Base-by-base conservation (phyloP, 768 basidiomycete species). In the Sutorius australiensis region DNA sequence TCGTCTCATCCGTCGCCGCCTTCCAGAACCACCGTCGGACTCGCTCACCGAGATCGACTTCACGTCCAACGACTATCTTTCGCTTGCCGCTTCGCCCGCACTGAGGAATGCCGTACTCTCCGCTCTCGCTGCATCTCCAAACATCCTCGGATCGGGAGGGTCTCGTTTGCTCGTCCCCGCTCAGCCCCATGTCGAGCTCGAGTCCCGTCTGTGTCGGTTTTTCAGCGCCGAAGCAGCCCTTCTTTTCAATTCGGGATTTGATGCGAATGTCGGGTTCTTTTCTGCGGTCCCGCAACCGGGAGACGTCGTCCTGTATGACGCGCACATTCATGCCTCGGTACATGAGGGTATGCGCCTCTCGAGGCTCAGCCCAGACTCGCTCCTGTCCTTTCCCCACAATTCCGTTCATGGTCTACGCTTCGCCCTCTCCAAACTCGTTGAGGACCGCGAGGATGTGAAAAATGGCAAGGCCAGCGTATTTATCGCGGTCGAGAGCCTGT, bases 21-120 rank as follows among this genome's bases (percentile, higher is more conserved):
- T 93, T 2, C 87, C 89, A 5, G 74, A 81, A 51, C 78, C 79
- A 0, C 67, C 69, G 39, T 69, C 77, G 17, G 67, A 72, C 6
- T 67, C 73, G 6, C 60, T 68, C 17, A 45, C 69, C 13, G 56
- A 61, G 43, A 64, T 50, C 57, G 89, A 93, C 64, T 92, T 92
- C 68, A 87, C 79, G n/a, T 89, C 92, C 3, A 97, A 95, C 69
- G 92, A 97, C 70, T 97, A 95, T 70, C 86, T 97, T 48, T 92
- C 92, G 0, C 77, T 97, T 24, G 75, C 92, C 2, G 67, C 73
- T 17, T 89, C 84, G 3, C 61, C 76, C 1, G 55, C 59, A 17
- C 76, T 94, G 12, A 84, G 86, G 28, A 48, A 67, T 0, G 73
- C 69, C 9, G 87, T 92, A 62, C 76, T 95, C 32, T 31, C 61